Evolutionary conservation across 805 yeast species (phyloP).

Genomic region (Jamesozyma spencerorum): DNA sequence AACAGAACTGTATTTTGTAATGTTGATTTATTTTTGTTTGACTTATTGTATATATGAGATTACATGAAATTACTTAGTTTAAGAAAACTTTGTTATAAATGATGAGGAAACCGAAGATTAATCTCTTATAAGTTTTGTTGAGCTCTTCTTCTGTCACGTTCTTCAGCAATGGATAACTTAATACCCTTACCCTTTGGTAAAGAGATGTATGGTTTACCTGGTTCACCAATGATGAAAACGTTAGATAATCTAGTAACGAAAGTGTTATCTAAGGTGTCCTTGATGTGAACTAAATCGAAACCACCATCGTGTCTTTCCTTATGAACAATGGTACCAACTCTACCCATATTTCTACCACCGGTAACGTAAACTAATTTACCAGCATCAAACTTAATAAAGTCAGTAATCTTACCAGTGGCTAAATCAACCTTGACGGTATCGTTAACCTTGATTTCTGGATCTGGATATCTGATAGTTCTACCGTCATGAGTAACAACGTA

Average conservation of each 20-base stretch:
- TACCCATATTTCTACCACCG: conserved; percentile 98
- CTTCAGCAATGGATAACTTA: conserved; percentile 90
- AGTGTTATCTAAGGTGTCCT: conserved; percentile 89
- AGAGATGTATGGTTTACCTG: conserved; percentile 87
- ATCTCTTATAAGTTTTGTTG: conserved; percentile 41
- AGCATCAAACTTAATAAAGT: conserved; percentile 83
- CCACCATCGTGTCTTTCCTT: conserved; percentile 98
- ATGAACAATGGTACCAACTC: conserved; percentile 93
- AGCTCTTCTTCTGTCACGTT: conserved; percentile 97
- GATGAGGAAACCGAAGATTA: conserved; percentile 1
- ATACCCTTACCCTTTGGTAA: conserved; percentile 99
- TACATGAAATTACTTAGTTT: conserved; percentile 5
- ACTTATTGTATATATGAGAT: conserved; percentile 6
- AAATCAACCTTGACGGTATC: conserved; percentile 96
- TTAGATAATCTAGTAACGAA: conserved; percentile 90
- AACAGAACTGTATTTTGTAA: too few relatives aligned
- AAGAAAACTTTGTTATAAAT: background rate
- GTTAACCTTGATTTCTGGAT: conserved; percentile 91
- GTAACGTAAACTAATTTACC: conserved; percentile 89
- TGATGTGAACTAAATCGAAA: conserved; percentile 93
- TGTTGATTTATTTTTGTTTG: conserved; percentile 3
- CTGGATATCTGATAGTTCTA: conserved; percentile 99
- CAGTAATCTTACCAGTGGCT: conserved; percentile 89
- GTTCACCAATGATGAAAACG: conserved; percentile 94
- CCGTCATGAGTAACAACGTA: conserved; percentile 99